Base-by-base conservation (phyloP, 2,329 filamentous ascomycete genomes). In the Neopestalotiopsis clavispora region DNA sequence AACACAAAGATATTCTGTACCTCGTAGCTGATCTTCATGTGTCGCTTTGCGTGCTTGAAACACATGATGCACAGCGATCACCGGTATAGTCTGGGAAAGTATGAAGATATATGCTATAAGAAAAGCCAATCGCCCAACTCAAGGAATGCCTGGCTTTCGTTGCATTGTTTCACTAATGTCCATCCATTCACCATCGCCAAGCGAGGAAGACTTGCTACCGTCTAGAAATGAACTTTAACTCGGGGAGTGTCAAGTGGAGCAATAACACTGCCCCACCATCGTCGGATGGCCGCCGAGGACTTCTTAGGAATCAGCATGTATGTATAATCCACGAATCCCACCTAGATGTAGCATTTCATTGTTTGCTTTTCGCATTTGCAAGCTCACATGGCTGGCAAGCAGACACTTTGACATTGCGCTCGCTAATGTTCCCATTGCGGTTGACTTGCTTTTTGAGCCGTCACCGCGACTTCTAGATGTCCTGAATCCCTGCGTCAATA, bases 221-320 rank as follows among this genome's bases (percentile, higher is more conserved):
- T 49, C 4, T n/a, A 52, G 45, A n/a, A 49, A 49, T 17, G 17
- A 52, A 7, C 9, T 10, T 23, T 30, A 59, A n/a, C 28, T 62
- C 10, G 34, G 59, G 59, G 34, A 34, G 20, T 62, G 59, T n/a
- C 28, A 40, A 30, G 59, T 30, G 57, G 57, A 59, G 57, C 13
- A 14, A 23, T 10, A 62, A n/a, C 30, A 20, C 59, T 20, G 59
- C 7, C 34, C n/a, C 59, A 34, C 59, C 32, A 62, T 34, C n/a
- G 59, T 62, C 59, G 59, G 59, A 20, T 62, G 30, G 28, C 59
- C 59, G 32, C 59, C 59, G 59, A 62, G n/a, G 6, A 34, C 23
- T 34, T 59, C 57, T 38, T 38, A 38, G 34, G 34, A 38, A 38
- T 38, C 34, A 38, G 34, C 34, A 10, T 38, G 34, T 38, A 38